A percentile compares a stretch with the other conserved stretches of the same genome.
Evolutionary conservation across 2,329 filamentous ascomycete genomes (phyloP).

Genomic region (Cladosporium sp.): DNA sequence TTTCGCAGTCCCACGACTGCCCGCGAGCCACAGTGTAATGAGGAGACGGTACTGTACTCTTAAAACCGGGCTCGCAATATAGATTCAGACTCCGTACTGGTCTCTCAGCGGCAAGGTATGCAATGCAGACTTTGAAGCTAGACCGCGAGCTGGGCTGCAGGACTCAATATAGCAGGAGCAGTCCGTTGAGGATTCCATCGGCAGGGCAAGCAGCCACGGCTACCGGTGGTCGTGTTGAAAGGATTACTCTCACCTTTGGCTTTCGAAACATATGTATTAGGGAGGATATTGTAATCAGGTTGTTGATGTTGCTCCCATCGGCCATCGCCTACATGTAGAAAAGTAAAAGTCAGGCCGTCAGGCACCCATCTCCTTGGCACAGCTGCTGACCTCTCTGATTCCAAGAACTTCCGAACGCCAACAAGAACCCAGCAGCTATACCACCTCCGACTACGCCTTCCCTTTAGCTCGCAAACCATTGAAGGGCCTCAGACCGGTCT

Average conservation of each 20-base stretch:
- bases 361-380: neutral
- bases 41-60: no score
- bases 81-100: no score
- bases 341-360: neutral
- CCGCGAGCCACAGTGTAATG: no score
- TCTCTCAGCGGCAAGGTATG: no score
- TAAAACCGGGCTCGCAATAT: neutral
- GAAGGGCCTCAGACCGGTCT: constrained; percentile 20
- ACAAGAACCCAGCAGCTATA: constrained; percentile 18
- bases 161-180: no score
- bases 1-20: no score
- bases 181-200: neutral
- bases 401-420: neutral
- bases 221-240: neutral
- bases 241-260: neutral
- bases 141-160: no score
- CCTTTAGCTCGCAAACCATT: constrained; percentile 18
- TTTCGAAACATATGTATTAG: neutral
- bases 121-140: no score
- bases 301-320: neutral
- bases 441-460: neutral
- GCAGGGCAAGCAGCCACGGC: neutral
- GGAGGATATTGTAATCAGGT: neutral
- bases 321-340: neutral
- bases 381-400: neutral